Percentiles rank a stretch among this genome's conserved stretches.
Conservation (phyloP, 306 rosid genomes). For the Inga laurina region DNA sequence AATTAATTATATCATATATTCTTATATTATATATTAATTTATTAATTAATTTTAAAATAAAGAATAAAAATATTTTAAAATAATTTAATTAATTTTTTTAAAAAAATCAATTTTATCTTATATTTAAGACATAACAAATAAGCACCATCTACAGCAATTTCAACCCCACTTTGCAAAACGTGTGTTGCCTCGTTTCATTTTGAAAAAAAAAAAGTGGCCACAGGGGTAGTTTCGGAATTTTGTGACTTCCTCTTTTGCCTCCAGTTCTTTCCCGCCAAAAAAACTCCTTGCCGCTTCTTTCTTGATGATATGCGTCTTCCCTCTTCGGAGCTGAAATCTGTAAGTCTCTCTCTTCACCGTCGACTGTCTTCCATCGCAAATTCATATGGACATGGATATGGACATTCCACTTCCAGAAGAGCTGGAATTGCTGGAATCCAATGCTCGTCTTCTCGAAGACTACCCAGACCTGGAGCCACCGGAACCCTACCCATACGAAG, state of each 20-base stretch:
- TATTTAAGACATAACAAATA: too few relatives aligned
- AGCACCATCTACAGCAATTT: background rate
- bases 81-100: too few relatives aligned
- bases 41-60: too few relatives aligned
- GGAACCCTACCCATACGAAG: slow-evolving; percentile 44
- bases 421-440: slow-evolving; percentile 83
- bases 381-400: slow-evolving; percentile 54
- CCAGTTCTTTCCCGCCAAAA: slow-evolving; percentile 15
- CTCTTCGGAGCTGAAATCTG: background rate
- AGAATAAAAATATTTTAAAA: too few relatives aligned
- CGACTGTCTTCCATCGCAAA: background rate
- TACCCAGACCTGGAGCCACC: slow-evolving; percentile 42
- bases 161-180: background rate
- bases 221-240: background rate
- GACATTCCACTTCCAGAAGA: slow-evolving; percentile 81
- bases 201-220: background rate
- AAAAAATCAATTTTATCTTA: too few relatives aligned
- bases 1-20: too few relatives aligned
- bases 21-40: too few relatives aligned
- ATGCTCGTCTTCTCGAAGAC: slow-evolving; percentile 42
- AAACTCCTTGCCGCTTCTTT: background rate
- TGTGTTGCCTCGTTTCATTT: background rate
- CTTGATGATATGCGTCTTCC: background rate
- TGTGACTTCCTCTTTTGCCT: background rate
- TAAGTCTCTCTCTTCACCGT: background rate